These are phyloP conservation scores for Pichia sp. DNA, from an alignment of 1,139 yeast species.

Conservation along the genomic window DNA sequence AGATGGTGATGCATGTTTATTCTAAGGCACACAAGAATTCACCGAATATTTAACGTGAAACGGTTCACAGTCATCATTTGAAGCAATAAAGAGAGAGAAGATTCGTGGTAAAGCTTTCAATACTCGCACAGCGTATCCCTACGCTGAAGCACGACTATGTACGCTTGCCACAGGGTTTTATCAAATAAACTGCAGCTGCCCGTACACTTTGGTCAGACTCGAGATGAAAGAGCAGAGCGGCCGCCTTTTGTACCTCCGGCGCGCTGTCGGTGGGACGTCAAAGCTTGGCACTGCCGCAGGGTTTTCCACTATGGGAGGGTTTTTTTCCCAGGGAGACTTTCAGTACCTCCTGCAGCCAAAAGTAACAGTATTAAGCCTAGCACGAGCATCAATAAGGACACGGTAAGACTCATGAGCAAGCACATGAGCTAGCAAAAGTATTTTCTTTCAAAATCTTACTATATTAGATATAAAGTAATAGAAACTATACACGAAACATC, in stretches of 20 bases:
- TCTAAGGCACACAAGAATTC: conserved; percentile 46
- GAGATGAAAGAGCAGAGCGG: not conserved
- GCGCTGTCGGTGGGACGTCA: not conserved
- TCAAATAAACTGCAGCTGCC: no score
- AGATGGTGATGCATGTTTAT: conserved; percentile 91
- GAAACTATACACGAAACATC: conserved; percentile 6
- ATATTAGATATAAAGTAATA: not conserved
- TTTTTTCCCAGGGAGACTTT: not conserved
- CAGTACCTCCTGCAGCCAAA: no score
- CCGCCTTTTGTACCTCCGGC: not conserved
- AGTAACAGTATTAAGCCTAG: no score
- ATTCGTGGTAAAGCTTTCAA: not conserved
- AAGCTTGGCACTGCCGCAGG: not conserved
- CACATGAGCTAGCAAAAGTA: not conserved
- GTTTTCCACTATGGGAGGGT: not conserved
- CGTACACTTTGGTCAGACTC: no score
- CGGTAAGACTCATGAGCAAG: not conserved
- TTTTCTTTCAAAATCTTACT: not conserved
- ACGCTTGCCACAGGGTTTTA: not conserved
- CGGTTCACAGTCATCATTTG: conserved; percentile 33
- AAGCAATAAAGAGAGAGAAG: conserved; percentile 7
- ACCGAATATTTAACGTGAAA: conserved; percentile 32
- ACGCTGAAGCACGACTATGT: not conserved
- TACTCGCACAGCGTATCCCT: conserved; percentile 6
- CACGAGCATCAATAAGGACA: no score